These are phyloP conservation scores for Pinus tabuliformis DNA, from an alignment of 75 land plant species.

Conservation along the genomic window DNA sequence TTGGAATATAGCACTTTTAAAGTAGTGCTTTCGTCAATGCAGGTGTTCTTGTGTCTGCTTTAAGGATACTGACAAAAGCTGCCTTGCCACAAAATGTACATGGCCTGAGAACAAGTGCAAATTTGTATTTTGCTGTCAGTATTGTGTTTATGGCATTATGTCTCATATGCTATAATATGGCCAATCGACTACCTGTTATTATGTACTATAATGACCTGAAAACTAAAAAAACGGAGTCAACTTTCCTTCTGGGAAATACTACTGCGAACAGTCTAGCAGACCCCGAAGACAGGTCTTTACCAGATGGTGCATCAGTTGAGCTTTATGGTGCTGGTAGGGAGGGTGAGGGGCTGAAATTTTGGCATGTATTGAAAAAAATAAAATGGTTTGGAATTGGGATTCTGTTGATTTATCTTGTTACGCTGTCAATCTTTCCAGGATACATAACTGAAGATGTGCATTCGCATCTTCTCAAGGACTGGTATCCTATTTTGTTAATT, in stretches of 20 bases:
- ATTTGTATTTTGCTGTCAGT: slow-evolving; percentile 73
- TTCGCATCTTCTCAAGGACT: slow-evolving; percentile 76
- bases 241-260: slow-evolving; percentile 16
- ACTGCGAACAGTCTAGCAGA: slow-evolving; percentile 20
- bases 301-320: background rate
- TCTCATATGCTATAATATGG: slow-evolving; percentile 72
- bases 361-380: slow-evolving; percentile 52
- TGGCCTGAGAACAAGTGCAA: slow-evolving; percentile 82
- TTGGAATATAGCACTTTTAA: slow-evolving; percentile 3
- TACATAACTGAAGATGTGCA: slow-evolving; percentile 94
- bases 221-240: slow-evolving; percentile 43
- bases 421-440: slow-evolving; percentile 92
- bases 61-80: slow-evolving; percentile 79
- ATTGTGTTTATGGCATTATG: slow-evolving; percentile 64
- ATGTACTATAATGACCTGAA: slow-evolving; percentile 65
- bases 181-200: slow-evolving; percentile 74
- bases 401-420: slow-evolving; percentile 75
- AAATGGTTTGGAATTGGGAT: slow-evolving; percentile 68
- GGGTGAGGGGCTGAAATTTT: slow-evolving; percentile 16
- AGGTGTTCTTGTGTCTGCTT: slow-evolving; percentile 89
- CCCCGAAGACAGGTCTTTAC: slow-evolving; percentile 27
- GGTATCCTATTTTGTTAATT: slow-evolving; percentile 86
- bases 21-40: slow-evolving; percentile 14
- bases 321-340: background rate
- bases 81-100: slow-evolving; percentile 57